phyloP scores from a whole-genome alignment of 139 green algal genomes.

The Chlamydomonas sp. region DNA sequence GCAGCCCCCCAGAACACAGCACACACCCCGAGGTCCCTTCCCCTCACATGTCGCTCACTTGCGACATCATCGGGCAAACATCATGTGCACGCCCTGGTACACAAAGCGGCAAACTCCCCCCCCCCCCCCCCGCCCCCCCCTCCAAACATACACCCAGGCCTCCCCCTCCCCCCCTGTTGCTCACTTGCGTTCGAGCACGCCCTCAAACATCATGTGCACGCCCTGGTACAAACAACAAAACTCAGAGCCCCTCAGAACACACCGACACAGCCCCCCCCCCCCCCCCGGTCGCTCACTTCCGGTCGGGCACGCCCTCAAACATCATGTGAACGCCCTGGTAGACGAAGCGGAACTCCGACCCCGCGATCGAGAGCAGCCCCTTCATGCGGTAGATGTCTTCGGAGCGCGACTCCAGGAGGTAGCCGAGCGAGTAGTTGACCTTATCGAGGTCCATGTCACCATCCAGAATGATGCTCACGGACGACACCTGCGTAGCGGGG shows the following conservation, averaged over 20 bases:
- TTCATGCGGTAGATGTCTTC: conserved; percentile 97
- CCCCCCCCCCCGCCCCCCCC: too few relatives aligned
- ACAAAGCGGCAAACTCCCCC: too few relatives aligned
- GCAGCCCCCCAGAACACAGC: too few relatives aligned
- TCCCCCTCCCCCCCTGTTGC: too few relatives aligned
- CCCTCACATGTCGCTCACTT: too few relatives aligned
- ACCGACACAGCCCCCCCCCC: too few relatives aligned
- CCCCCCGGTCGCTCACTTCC: too few relatives aligned
- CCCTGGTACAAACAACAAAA: too few relatives aligned
- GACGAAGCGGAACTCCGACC: conserved; percentile 70
- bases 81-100: conserved; percentile 85
- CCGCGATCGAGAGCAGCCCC: conserved; percentile 77
- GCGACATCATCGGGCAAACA: too few relatives aligned
- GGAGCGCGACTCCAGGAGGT: conserved; percentile 64
- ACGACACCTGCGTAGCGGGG: conserved; percentile 43
- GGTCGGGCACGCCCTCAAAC: conserved; percentile 83
- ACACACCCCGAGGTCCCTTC: too few relatives aligned
- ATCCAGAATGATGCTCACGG: conserved; percentile 68
- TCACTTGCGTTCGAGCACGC: conserved; percentile 72
- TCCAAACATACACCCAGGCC: too few relatives aligned
- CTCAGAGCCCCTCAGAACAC: too few relatives aligned
- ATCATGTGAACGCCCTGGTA: conserved; percentile 93
- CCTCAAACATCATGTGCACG: conserved; percentile 91
- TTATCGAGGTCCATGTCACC: conserved; percentile 91
- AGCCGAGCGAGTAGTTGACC: conserved; percentile 88